Conservation (phyloP, 495 filamentous ascomycete genomes). For the Pseudotulostoma volvatum region DNA sequence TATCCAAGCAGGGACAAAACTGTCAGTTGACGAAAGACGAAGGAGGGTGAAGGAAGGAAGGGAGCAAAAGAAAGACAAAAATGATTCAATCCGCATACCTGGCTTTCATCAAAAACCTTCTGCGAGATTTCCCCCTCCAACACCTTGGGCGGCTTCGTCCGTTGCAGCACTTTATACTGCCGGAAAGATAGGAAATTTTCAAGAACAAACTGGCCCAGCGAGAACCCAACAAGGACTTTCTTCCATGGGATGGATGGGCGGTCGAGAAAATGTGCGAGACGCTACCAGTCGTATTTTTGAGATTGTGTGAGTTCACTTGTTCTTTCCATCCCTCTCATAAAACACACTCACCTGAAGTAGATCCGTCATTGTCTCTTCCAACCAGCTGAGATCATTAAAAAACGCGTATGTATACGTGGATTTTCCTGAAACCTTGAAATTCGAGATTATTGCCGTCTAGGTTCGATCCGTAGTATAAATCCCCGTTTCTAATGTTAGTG, state of each 20-base stretch:
- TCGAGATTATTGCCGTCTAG: no score
- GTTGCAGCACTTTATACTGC: conserved; percentile 71
- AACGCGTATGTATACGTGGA: neutral
- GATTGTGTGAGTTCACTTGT: neutral
- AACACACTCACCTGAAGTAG: neutral
- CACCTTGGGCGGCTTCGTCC: conserved; percentile 64
- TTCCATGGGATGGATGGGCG: conserved; percentile 94
- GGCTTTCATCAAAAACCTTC: conserved; percentile 85
- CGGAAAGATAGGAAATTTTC: conserved; percentile 72
- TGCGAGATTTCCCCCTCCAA: conserved; percentile 73
- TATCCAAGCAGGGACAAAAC: no score
- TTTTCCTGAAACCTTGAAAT: no score
- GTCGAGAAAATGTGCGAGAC: conserved; percentile 75
- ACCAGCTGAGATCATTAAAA: neutral
- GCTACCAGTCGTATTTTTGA: conserved; percentile 29
- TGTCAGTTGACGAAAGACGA: no score
- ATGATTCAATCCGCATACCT: no score
- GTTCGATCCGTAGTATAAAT: no score
- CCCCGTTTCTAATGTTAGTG: no score
- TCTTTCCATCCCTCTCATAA: no score
- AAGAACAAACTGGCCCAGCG: conserved; percentile 70
- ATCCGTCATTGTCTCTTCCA: neutral
- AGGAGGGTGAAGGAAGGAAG: no score
- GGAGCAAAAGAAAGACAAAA: no score
- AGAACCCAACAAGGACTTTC: conserved; percentile 84